Evolutionary conservation across 2,329 filamentous ascomycete species (phyloP), one percentile per base, ranked within the genome.

Genomic region (Ceratocystis diversiconidia): DNA sequence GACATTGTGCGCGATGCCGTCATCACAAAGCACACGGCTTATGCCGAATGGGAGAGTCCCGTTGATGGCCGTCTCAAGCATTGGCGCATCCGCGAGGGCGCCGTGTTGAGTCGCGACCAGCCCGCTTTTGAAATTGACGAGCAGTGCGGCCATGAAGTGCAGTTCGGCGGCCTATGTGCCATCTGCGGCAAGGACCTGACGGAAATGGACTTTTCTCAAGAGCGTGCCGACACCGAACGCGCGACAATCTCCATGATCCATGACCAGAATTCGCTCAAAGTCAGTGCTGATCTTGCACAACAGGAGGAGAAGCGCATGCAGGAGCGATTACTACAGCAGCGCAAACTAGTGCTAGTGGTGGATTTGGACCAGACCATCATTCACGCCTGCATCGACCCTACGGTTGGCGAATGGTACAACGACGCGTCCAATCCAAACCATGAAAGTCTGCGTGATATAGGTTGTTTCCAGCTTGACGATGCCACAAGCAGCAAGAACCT

Each of bases 351-450:
- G 59, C 81, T 99, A 57, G 94, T 99, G 30, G 94, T 99, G 70
- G 94, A 99, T 79, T 80, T 99, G 65, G 94, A 99, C 74, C 92
- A 97, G 78, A 99, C 94, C 66, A 94, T 99, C 72, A 99, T 99
- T 70, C 94, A 99, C 75, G 94, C 94, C 30, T 96, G 91, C 68
- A 95, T 97, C 72, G 94, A 99, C 71, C 92, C 92, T 5, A 99
- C 94, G 0, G 87, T 99, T 65, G 91, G 87, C 69, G 92, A 99
- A 74, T 99, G 94, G 94, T 89, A 95, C 79, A 82, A 85, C 62
- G 92, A 99, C 74, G 84, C 87, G 28, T 81, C 84, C 2, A 96
- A 95, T 70, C 91, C 94, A 19, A 99, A 99, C 71, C 86, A 96
- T 74, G 85, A 89, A 22, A 90, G 92, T 3, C 87, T 99, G 71